A percentile compares a stretch with the other conserved stretches of the same genome.
Conservation (phyloP, 768 basidiomycete species). For the Coprinopsis strossmayeri region DNA sequence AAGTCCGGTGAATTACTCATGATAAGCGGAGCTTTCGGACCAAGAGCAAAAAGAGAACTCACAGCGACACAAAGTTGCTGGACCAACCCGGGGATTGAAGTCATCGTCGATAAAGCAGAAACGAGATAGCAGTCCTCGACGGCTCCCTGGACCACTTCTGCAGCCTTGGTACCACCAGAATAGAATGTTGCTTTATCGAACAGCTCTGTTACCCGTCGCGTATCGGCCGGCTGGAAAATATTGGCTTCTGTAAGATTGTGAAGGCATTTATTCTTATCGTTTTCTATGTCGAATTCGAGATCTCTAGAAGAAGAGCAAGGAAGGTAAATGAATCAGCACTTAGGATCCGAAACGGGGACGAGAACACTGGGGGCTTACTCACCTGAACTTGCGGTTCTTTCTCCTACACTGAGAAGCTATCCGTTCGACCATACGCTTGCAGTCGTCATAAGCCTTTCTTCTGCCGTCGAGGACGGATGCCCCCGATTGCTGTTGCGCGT, state of each 20-base stretch:
- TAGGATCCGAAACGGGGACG: no score
- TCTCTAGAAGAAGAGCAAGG: conserved; percentile 30
- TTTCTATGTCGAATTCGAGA: conserved; percentile 54
- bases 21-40: neutral
- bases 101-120: conserved; percentile 43
- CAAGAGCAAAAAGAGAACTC: conserved; percentile 5
- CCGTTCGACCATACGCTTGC: conserved; percentile 35
- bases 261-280: conserved; percentile 42
- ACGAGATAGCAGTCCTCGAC: conserved; percentile 54
- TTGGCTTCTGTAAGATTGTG: conserved; percentile 18
- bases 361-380: no score
- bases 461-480: conserved; percentile 43
- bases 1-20: no score
- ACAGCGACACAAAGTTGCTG: conserved; percentile 45
- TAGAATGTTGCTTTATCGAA: conserved; percentile 47
- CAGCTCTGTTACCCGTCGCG: conserved; percentile 41
- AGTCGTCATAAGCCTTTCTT: conserved; percentile 41
- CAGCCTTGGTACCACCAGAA: no score
- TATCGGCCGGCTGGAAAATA: conserved; percentile 17
- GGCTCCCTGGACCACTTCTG: conserved; percentile 46
- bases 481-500: conserved; percentile 31
- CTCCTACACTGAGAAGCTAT: conserved; percentile 41
- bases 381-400: conserved; percentile 47
- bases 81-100: conserved; percentile 39
- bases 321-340: conserved; percentile 10